These are phyloP conservation scores for Xylariaceae sp. DNA, from an alignment of 2,329 filamentous ascomycete genomes.

Conservation along the genomic window DNA sequence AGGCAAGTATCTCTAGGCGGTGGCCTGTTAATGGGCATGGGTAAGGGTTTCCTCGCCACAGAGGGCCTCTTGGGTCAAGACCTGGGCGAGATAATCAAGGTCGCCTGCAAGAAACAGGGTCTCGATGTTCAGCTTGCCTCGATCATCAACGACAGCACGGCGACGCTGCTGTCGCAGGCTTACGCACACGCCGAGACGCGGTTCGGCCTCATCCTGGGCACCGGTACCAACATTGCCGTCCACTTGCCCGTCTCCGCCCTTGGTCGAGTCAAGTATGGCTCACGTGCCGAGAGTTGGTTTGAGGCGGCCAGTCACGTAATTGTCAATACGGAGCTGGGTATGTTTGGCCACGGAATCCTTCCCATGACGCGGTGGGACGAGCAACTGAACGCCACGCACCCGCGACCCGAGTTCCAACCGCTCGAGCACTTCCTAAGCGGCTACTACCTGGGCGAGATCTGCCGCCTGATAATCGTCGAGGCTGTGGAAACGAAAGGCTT, in stretches of 20 bases:
- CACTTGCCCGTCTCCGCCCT: constrained; percentile 56
- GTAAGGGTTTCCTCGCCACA: constrained; percentile 59
- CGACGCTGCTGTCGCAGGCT: constrained; percentile 60
- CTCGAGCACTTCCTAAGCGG: constrained; percentile 51
- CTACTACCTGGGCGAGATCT: constrained; percentile 62
- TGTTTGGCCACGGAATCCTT: constrained; percentile 57
- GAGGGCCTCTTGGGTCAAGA: constrained; percentile 54
- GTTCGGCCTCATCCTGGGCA: constrained; percentile 62
- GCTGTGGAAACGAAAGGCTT: constrained; percentile 50
- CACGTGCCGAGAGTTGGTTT: constrained; percentile 51
- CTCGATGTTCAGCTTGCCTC: constrained; percentile 53
- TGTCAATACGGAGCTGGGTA: constrained; percentile 62
- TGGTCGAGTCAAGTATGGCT: constrained; percentile 50
- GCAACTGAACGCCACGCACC: constrained; percentile 43
- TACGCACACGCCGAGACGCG: constrained; percentile 54
- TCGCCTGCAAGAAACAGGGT: constrained; percentile 45
- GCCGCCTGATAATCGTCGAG: constrained; percentile 52
- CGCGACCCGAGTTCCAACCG: constrained; percentile 41
- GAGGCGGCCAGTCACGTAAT: constrained; percentile 56
- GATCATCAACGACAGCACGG: constrained; percentile 63
- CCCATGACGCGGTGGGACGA: constrained; percentile 58
- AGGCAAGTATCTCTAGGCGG: constrained; percentile 60
- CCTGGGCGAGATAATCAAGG: constrained; percentile 52
- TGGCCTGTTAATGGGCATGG: constrained; percentile 57
- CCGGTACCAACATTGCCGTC: constrained; percentile 60